Conservation (phyloP, 768 basidiomycete genomes). For the Mycena filopes region DNA sequence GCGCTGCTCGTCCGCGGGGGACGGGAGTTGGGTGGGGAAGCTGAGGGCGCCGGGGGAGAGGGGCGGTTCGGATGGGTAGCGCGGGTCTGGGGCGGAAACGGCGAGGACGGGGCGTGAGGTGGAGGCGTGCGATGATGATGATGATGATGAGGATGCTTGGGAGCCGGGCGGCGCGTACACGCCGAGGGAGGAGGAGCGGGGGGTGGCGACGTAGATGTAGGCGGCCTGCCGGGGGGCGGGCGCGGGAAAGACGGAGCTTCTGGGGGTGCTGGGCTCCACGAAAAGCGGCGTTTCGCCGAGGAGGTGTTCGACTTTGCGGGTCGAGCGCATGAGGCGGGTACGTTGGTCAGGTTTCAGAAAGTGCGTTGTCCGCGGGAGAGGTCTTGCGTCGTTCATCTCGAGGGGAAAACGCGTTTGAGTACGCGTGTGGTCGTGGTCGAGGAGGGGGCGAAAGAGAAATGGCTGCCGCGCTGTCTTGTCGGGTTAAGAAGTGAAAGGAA, state of each 20-base stretch:
- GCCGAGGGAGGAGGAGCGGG: neutral
- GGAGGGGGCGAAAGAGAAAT: no score
- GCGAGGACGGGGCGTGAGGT: slow-evolving; percentile 11
- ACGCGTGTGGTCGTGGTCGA: no score
- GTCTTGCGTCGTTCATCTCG: neutral
- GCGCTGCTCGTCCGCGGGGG: slow-evolving; percentile 28
- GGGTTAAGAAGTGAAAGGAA: no score
- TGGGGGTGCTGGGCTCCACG: slow-evolving; percentile 14
- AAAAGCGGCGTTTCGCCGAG: slow-evolving; percentile 43
- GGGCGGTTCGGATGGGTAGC: neutral
- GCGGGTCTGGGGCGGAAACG: neutral
- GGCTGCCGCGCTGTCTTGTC: no score
- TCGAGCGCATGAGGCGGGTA: slow-evolving; percentile 48
- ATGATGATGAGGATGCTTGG: no score
- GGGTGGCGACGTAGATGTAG: slow-evolving; percentile 4
- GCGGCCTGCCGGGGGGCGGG: neutral
- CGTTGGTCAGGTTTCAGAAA: slow-evolving; percentile 13
- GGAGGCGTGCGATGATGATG: no score
- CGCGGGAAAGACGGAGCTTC: neutral
- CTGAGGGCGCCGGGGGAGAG: neutral
- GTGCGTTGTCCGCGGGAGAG: slow-evolving; percentile 18
- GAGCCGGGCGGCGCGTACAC: neutral
- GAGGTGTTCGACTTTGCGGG: slow-evolving; percentile 51
- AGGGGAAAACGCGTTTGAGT: neutral
- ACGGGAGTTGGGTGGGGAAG: neutral